A percentile compares a stretch with the other conserved stretches of the same genome.
These are phyloP conservation scores for Phytophthora europaea DNA, from an alignment of 352 stramenopile genomes.

Conservation along the genomic window DNA sequence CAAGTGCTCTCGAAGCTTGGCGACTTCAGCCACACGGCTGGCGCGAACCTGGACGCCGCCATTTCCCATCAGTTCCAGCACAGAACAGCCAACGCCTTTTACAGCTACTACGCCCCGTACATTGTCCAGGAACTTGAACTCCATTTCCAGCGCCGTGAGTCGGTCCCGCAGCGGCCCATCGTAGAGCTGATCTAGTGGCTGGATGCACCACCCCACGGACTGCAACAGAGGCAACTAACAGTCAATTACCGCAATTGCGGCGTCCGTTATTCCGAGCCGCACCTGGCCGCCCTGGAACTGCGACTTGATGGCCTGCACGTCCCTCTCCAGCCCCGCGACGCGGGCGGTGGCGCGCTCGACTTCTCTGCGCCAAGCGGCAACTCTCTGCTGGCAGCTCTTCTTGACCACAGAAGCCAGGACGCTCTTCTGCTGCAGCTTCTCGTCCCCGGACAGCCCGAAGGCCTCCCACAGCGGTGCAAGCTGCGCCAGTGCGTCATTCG, in stretches of 20 bases:
- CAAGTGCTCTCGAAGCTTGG: conserved; percentile 33
- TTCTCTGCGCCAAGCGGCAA: conserved; percentile 28
- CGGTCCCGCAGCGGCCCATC: conserved; percentile 38
- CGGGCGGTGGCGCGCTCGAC: conserved; percentile 9
- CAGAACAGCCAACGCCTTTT: neutral
- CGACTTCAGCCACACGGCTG: conserved; percentile 30
- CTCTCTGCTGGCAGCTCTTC: conserved; percentile 24
- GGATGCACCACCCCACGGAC: conserved; percentile 28
- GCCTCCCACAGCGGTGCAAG: conserved; percentile 45
- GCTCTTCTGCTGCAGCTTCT: conserved; percentile 44
- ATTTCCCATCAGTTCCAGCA: neutral
- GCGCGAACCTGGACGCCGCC: conserved; percentile 27
- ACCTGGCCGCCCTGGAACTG: conserved; percentile 47
- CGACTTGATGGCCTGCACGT: conserved; percentile 46
- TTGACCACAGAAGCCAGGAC: conserved; percentile 32
- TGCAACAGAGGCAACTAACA: neutral
- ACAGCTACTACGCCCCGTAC: conserved; percentile 17
- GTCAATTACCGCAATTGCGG: neutral
- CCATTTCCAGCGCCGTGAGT: conserved; percentile 48
- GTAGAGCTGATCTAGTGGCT: conserved; percentile 22
- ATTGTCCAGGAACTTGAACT: conserved; percentile 51
- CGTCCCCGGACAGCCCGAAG: conserved; percentile 40
- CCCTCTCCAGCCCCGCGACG: conserved; percentile 36
- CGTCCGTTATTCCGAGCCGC: conserved; percentile 2
- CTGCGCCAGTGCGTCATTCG: conserved; percentile 21